These are phyloP conservation scores for Colletotrichum coccodes DNA, from an alignment of 2,329 filamentous ascomycete genomes.

Conservation along the genomic window DNA sequence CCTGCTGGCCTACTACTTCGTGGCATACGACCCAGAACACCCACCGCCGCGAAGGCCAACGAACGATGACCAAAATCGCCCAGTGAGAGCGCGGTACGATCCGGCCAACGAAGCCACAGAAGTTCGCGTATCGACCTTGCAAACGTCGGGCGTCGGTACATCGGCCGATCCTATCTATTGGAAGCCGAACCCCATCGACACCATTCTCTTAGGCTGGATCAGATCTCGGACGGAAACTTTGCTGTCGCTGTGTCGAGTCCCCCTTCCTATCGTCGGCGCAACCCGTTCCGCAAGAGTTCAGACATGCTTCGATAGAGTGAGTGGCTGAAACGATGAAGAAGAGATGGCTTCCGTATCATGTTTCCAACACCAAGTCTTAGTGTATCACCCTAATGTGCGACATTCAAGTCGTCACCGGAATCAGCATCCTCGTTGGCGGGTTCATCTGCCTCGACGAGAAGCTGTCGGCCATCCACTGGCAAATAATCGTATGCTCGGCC, in stretches of 20 bases:
- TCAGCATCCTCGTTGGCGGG: constrained; percentile 40
- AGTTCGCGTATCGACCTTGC: no score
- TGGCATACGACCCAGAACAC: background rate
- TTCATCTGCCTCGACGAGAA: background rate
- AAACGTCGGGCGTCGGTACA: background rate
- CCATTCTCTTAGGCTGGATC: background rate
- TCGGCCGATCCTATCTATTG: background rate
- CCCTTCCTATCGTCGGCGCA: background rate
- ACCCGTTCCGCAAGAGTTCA: background rate
- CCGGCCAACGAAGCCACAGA: no score
- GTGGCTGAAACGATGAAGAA: background rate
- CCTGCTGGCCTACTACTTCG: background rate
- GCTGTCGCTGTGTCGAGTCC: background rate
- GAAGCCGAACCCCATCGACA: background rate
- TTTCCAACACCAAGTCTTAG: background rate
- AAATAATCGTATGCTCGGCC: constrained; percentile 40
- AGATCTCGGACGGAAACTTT: background rate
- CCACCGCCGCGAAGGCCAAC: background rate
- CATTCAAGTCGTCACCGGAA: constrained; percentile 42
- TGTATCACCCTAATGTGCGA: constrained; percentile 29
- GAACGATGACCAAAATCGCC: no score
- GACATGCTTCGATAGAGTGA: background rate
- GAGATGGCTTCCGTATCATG: background rate
- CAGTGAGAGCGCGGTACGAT: no score
- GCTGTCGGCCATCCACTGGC: constrained; percentile 40